Base-by-base conservation (phyloP, 306 rosid species). In the Urtica urens region DNA sequence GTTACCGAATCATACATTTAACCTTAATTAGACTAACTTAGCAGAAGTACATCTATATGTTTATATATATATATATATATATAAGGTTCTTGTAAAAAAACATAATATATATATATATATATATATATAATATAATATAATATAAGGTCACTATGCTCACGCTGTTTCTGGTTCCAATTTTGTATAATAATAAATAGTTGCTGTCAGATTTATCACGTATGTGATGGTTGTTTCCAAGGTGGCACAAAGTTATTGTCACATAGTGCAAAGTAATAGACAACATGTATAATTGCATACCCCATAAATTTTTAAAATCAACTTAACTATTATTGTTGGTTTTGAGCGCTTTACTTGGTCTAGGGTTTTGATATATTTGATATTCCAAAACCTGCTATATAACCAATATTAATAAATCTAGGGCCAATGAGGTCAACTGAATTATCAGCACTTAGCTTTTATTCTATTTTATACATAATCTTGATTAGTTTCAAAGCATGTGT, bases 171-270 rank as follows among this genome's bases (percentile, higher is more conserved):
- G n/a, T n/a, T n/a, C n/a, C n/a, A n/a, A n/a, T n/a, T n/a, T n/a
- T n/a, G n/a, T n/a, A 27, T 4, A 46, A 30, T 26, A 11, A 17
- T 17, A 15, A 22, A 28, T 45, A 21, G 23, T 45, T 7, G 5
- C 27, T 45, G 49, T 45, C 49, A 45, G 52, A 11, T 10, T 6
- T 50, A 39, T 41, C 43, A 51, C 21, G 20, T 51, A 51, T 33
- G 17, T 34, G 27, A 51, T 51, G 57, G 28, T 51, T 51, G 57
- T 51, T 51, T 51, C 43, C 42, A 33, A 33, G 43, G 57, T 51
- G 57, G 57, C 57, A 33, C 52, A 42, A 34, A 51, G 59, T 39
- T 52, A 51, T 51, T 52, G 67, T 41, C 59, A 23, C 59, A 43
- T 43, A 43, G 31, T 51, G 22, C 44, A 56, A n/a, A 23, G 51